A percentile compares a stretch with the other conserved stretches of the same genome.
Evolutionary conservation across 1,284 basidiomycete genomes (phyloP).

Genomic region (Cerrena zonata): DNA sequence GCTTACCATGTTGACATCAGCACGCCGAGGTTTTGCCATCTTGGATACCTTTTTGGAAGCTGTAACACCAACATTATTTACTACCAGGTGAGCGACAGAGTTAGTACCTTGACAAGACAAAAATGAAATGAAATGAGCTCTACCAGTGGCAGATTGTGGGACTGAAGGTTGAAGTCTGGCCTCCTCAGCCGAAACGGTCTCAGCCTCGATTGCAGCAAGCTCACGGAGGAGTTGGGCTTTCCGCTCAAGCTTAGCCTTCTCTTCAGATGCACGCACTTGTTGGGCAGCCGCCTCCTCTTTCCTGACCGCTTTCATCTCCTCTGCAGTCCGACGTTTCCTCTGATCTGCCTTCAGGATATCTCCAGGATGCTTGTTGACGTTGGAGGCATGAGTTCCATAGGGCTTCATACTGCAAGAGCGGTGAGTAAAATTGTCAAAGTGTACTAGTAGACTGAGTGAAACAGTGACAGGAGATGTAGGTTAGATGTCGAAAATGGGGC

Average conservation of each 20-base stretch:
- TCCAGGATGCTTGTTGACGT: background rate
- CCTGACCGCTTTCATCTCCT: background rate
- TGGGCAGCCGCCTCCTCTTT: too few species aligned
- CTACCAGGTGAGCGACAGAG: too few species aligned
- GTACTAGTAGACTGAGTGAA: background rate
- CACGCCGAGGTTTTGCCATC: too few species aligned
- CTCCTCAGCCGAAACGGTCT: background rate
- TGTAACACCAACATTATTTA: too few species aligned
- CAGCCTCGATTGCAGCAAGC: background rate
- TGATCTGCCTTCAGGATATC: background rate
- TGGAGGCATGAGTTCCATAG: background rate
- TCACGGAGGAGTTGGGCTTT: background rate
- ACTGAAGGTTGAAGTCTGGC: background rate
- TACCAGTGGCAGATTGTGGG: background rate
- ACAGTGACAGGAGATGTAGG: background rate
- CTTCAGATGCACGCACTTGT: background rate
- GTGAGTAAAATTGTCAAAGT: too few species aligned
- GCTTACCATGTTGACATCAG: too few species aligned
- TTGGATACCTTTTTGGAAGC: too few species aligned
- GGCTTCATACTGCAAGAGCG: too few species aligned
- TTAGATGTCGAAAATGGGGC: background rate
- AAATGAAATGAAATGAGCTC: too few species aligned
- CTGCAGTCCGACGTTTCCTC: background rate
- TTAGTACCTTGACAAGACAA: background rate
- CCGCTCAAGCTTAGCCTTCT: background rate